Evolutionary conservation across 2,329 filamentous ascomycete species (phyloP).

Genomic region (Neonectria coccinea): DNA sequence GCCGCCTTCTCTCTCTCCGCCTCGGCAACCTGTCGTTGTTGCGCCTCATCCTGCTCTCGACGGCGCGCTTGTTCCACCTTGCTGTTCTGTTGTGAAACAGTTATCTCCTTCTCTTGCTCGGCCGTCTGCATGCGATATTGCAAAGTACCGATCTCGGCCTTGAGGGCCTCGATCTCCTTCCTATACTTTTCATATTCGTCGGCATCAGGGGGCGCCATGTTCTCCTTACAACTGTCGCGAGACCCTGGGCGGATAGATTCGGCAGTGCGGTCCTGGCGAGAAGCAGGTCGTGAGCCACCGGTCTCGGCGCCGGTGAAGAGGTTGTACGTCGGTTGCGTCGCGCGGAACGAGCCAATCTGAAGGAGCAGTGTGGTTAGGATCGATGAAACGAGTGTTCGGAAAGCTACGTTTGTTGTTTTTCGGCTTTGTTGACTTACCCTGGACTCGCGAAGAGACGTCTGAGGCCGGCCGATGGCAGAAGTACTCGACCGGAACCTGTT

Average conservation of each 20-base stretch:
- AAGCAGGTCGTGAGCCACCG: conserved; percentile 50
- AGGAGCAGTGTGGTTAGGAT: conserved; percentile 27
- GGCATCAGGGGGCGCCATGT: conserved; percentile 68
- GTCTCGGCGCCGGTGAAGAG: conserved; percentile 67
- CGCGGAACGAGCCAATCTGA: conserved; percentile 61
- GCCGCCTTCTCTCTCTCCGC: conserved; percentile 62
- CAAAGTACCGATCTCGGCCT: conserved; percentile 88
- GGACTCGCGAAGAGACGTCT: conserved; percentile 52
- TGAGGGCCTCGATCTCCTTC: conserved; percentile 78
- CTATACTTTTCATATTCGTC: conserved; percentile 69
- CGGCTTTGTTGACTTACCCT: conserved; percentile 52
- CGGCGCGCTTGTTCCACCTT: conserved; percentile 84
- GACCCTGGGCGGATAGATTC: conserved; percentile 61
- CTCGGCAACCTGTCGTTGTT: conserved; percentile 71
- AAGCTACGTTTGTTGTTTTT: conserved; percentile 38
- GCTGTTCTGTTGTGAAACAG: conserved; percentile 81
- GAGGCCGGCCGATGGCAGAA: conserved; percentile 52
- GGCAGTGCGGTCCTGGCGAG: conserved; percentile 55
- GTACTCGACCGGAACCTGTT: conserved; percentile 52
- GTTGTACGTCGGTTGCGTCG: conserved; percentile 69
- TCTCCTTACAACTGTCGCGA: conserved; percentile 70
- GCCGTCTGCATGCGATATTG: conserved; percentile 88
- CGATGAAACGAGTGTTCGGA: background rate
- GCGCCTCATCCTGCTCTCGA: conserved; percentile 88
- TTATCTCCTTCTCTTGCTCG: conserved; percentile 88